Base-by-base conservation (phyloP, 495 filamentous ascomycete genomes). In the Extremus antarcticus region DNA sequence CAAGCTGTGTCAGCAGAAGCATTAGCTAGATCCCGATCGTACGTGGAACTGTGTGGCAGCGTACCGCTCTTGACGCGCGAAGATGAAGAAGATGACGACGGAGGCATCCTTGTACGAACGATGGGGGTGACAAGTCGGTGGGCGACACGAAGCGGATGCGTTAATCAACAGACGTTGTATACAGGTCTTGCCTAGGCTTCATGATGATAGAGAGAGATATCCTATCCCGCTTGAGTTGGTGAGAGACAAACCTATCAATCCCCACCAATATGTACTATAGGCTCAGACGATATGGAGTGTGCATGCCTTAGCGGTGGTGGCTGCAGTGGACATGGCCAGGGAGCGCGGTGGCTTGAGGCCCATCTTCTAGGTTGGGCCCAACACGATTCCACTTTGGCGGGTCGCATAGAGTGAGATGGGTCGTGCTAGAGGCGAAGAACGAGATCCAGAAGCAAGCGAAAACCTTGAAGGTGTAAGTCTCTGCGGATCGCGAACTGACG, bases 1-100 rank as follows among this genome's bases (percentile, higher is more conserved):
- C 85, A 90, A 46, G 85, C 86, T 62, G 81, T 71, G 66, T 86
- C 4, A 21, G 4, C n/a, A 45, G 16, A 35, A 35, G 29, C 16
- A 21, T 45, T 45, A 45, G 19, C 41, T 45, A 8, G 19, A 21
- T 8, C n/a, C 4, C 7, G 16, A n/a, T n/a, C 17, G 41, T 7
- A 7, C 41, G 7, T 45, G 8, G 19, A 45, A n/a, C 16, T 3
- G 17, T 32, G 16, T 24, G 45, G 23, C 32, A 54, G 17, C 40
- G 43, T 48, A 38, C 38, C 38, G 4, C 41, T 35, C 20, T 52
- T 48, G 24, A 17, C 46, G 10, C 20, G 13, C 43, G 43, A 16
- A 24, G 46, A 48, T 3, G 46, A 48, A 11, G 10, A 8, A 24
- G 46, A 24, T 3, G 23, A 24, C 3, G 46, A 48, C 9, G 13